These are phyloP conservation scores for Penicillium paneum DNA, from an alignment of 2,329 filamentous ascomycete species.

Conservation along the genomic window DNA sequence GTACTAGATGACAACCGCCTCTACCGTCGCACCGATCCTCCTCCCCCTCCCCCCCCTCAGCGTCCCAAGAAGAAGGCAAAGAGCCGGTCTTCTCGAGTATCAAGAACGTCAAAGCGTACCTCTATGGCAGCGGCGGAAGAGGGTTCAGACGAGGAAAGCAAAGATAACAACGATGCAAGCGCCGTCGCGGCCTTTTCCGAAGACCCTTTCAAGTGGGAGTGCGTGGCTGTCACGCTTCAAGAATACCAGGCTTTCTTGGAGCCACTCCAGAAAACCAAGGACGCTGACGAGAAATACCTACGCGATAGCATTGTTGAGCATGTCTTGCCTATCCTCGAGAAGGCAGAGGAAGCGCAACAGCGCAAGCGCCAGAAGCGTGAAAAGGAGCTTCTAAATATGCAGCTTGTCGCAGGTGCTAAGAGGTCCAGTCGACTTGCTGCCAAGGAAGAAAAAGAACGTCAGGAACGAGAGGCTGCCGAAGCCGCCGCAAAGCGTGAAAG, in stretches of 20 bases:
- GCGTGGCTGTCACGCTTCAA: constrained; percentile 73
- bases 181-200: constrained; percentile 46
- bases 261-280: constrained; percentile 69
- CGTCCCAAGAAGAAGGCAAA: constrained; percentile 62
- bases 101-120: constrained; percentile 67
- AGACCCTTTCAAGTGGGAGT: constrained; percentile 82
- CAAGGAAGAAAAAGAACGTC: constrained; percentile 73
- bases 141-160: constrained; percentile 45
- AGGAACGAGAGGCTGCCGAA: constrained; percentile 68
- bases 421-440: constrained; percentile 83
- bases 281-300: constrained; percentile 80
- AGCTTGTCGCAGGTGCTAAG: constrained; percentile 91
- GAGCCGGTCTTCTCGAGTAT: constrained; percentile 61
- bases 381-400: constrained; percentile 74
- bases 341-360: constrained; percentile 64
- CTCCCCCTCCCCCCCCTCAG: constrained; percentile 53
- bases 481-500: constrained; percentile 63
- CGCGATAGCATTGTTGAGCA: constrained; percentile 70
- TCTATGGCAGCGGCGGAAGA: constrained; percentile 40
- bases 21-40: constrained; percentile 80
- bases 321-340: constrained; percentile 79
- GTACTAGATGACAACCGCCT: constrained; percentile 91
- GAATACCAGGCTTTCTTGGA: constrained; percentile 73
- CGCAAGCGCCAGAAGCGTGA: constrained; percentile 72
- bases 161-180: constrained; percentile 24